Evolutionary conservation across 2,329 filamentous ascomycete genomes (phyloP), one percentile per base, ranked within the genome.

Genomic region (Zasmidium angulare): DNA sequence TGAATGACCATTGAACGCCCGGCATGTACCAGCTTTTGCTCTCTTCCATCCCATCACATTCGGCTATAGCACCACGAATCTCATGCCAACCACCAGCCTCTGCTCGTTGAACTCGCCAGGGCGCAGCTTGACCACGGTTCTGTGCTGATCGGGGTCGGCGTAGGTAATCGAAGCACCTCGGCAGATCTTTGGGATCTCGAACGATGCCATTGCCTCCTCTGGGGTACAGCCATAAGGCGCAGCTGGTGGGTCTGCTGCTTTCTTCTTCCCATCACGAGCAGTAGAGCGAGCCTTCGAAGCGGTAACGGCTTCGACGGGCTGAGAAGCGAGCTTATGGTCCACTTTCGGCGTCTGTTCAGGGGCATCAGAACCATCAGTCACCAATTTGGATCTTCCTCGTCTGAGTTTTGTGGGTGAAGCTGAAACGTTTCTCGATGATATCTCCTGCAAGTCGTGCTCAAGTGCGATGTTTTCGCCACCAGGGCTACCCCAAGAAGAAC

Each of bases 51-150:
- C 20, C 43, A 19, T 46, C 4, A 7, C 4, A 17, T 17, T 55
- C 48, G 2, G 11, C 68, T 62, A 72, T 11, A 70, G 53, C 23
- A 79, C 70, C 26, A 78, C 70, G 63, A 78, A 79, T 46, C 78
- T 70, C 60, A 78, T 72, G 1, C 76, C 78, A 21, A 76, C 71
- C 11, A 79, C 68, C 31, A 80, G 68, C 23, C 71, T 70, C 2
- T 76, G 71, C 65, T 79, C 78, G 22, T 64, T 65, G 59, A 79
- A 80, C 21, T 69, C 60, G 6, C 77, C 78, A 22, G 69, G 65
- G 55, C 75, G 68, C 60, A 75, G 75, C 48, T 74, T 71, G 47
- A 68, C 69, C 1, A 78, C 66, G 62, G 79, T 75, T 53, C 78
- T 72, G 54, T 77, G 60, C 47, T 72, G 64, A 22, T 65, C 63